Evolutionary conservation across 257 asterid genomes (phyloP).

Genomic region (Solanum chmielewskii): DNA sequence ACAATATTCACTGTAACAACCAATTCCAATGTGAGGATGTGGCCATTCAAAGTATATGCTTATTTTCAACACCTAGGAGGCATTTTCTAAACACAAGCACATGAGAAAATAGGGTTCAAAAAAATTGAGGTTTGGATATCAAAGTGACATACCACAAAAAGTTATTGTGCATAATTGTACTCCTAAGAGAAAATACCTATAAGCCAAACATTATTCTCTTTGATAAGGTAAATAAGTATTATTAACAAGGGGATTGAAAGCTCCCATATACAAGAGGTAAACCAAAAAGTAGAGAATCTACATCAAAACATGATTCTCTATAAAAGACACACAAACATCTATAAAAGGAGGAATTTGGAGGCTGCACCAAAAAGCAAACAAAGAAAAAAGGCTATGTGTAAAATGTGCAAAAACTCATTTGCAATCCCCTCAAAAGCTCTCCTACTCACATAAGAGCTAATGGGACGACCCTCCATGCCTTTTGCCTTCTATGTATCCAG

Average conservation of each 20-base stretch:
- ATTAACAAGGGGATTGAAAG: neutral
- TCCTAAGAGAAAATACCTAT: neutral
- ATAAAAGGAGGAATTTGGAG: neutral
- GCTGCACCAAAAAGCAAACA: neutral
- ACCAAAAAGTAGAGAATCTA: neutral
- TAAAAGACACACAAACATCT: neutral
- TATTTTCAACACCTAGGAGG: neutral
- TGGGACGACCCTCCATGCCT: neutral
- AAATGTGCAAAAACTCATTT: neutral
- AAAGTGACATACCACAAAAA: neutral
- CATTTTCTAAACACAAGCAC: neutral
- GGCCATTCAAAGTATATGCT: neutral
- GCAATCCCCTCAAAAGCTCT: neutral
- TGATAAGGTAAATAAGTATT: neutral
- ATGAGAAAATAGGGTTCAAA: neutral
- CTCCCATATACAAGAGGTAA: neutral
- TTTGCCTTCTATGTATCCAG: neutral
- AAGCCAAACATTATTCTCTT: neutral
- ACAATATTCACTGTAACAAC: neutral
- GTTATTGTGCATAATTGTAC: neutral
- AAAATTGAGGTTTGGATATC: neutral
- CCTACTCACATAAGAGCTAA: neutral
- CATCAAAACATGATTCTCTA: neutral
- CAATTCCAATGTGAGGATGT: neutral
- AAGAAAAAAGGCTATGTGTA: neutral